Base-by-base conservation (phyloP, 1,139 yeast genomes). In the Candida pseudocylindracea region DNA sequence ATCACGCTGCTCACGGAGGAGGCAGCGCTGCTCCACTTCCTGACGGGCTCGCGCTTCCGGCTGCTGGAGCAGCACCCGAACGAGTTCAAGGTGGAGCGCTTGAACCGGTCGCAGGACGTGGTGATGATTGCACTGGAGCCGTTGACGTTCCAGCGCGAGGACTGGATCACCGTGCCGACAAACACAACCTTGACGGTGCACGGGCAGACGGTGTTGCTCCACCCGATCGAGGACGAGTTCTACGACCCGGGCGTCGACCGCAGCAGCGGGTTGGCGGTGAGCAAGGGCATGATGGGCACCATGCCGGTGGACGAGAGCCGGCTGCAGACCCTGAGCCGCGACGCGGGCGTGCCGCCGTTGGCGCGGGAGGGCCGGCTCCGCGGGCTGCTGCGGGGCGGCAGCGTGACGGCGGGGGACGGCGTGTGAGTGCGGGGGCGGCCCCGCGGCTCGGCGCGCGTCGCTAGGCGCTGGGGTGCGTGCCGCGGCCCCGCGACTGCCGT, bases 111-210 rank as follows among this genome's bases (percentile, higher is more conserved):
- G 8, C 96, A 85, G 49, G 88, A 81, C 50, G 88, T 88, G 28
- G 75, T 88, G n/a, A 78, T 88, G 72, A 81, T 88, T 31, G 94
- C 98, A 2, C 75, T 93, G 28, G 98, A 88, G 47, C 98, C 98
- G 0, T 60, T 88, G 36, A 88, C 98, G 0, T 88, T 88, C 51
- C 96, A 88, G 54, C 59, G 98, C 36, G 88, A 88, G 29, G 98
- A 88, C 53, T 88, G 98, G 98, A 78, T 88, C 37, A 75, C 94
- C 12, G 93, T 88, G 2, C 98, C 96, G 2, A 76, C 96, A 3
- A 88, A 88, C 50, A 76, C 95, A 2, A 55, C 75, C 3, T 51
- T 88, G n/a, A 78, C 93, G 1, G 73, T 88, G 37, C 73, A 69
- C 36, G 53, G 54, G 36, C 92, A 83, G 46, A 80, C 93, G 1